Evolutionary conservation across 345 rosid species (phyloP).

Genomic region (Rubroshorea leprosula): DNA sequence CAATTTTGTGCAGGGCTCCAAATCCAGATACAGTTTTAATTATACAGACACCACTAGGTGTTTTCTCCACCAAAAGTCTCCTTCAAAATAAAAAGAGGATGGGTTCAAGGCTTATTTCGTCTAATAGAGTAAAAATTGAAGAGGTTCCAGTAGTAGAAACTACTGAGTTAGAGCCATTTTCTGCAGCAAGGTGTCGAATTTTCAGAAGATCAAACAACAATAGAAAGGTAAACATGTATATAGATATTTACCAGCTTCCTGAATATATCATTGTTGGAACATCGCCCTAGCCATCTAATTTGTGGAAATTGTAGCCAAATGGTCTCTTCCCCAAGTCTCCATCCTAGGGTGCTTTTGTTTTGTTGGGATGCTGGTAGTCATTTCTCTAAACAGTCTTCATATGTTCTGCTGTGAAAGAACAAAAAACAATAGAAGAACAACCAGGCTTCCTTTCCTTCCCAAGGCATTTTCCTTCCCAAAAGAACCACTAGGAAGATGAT

Average conservation of each 20-base stretch:
- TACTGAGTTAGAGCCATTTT: constrained; percentile 42
- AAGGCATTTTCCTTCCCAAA: too few species aligned
- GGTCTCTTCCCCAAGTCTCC: too few species aligned
- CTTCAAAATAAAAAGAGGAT: constrained; percentile 50
- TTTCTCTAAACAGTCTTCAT: too few species aligned
- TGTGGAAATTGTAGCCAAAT: too few species aligned
- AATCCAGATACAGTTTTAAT: constrained; percentile 80
- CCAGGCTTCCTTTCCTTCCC: too few species aligned
- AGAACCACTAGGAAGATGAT: too few species aligned
- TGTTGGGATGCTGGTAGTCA: too few species aligned
- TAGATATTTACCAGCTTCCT: neutral
- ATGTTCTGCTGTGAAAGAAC: too few species aligned
- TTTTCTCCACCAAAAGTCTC: constrained; percentile 73
- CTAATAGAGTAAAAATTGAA: constrained; percentile 46
- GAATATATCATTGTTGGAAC: neutral
- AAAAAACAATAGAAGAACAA: too few species aligned
- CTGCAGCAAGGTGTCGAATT: constrained; percentile 78
- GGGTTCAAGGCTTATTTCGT: constrained; percentile 73
- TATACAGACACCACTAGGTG: constrained; percentile 78
- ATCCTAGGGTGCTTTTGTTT: too few species aligned
- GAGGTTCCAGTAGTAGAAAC: constrained; percentile 42
- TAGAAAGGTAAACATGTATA: constrained; percentile 50
- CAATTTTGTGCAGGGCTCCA: constrained; percentile 60
- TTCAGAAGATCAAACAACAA: constrained; percentile 53
- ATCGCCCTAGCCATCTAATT: too few species aligned